Conservation (phyloP, 352 stramenopile genomes). For the Plasmopara halstedii region DNA sequence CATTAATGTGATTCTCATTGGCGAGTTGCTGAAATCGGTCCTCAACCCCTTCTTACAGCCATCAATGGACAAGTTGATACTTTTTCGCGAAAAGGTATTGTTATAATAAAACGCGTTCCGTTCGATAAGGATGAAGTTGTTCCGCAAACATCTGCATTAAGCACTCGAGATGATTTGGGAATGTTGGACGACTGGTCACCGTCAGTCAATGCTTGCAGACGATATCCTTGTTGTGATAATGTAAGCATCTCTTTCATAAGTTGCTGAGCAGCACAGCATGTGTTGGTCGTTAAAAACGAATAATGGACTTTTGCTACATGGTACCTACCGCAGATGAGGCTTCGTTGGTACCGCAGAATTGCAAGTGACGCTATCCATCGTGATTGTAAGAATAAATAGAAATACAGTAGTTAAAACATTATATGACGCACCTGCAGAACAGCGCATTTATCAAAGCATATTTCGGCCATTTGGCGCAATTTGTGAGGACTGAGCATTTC, state of each 20-base stretch:
- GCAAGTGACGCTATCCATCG: slow-evolving; percentile 13
- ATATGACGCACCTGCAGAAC: slow-evolving; percentile 24
- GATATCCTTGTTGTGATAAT: slow-evolving; percentile 47
- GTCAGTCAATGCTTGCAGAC: slow-evolving; percentile 37
- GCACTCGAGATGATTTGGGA: slow-evolving; percentile 11
- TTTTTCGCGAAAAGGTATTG: slow-evolving; percentile 24
- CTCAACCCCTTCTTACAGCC: slow-evolving; percentile 4
- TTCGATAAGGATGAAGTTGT: not conserved
- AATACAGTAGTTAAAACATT: not conserved
- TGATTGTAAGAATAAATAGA: not conserved
- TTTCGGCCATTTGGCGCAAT: slow-evolving; percentile 18
- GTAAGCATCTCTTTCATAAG: slow-evolving; percentile 31
- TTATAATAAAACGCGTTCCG: slow-evolving; percentile 34
- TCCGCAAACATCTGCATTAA: slow-evolving; percentile 5
- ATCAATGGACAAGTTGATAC: not conserved
- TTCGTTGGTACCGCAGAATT: slow-evolving; percentile 10
- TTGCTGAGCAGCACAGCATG: slow-evolving; percentile 15
- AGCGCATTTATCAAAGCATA: slow-evolving; percentile 30
- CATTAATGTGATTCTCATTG: slow-evolving; percentile 23
- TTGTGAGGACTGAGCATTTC: slow-evolving; percentile 18
- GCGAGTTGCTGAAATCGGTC: slow-evolving; percentile 25
- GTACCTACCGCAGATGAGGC: slow-evolving; percentile 11
- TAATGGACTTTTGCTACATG: not conserved
- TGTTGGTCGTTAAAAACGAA: not conserved
- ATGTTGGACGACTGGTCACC: slow-evolving; percentile 2